phyloP scores from a whole-genome alignment of 768 basidiomycete genomes.

The Rhodosporidiobolus odoratus region DNA sequence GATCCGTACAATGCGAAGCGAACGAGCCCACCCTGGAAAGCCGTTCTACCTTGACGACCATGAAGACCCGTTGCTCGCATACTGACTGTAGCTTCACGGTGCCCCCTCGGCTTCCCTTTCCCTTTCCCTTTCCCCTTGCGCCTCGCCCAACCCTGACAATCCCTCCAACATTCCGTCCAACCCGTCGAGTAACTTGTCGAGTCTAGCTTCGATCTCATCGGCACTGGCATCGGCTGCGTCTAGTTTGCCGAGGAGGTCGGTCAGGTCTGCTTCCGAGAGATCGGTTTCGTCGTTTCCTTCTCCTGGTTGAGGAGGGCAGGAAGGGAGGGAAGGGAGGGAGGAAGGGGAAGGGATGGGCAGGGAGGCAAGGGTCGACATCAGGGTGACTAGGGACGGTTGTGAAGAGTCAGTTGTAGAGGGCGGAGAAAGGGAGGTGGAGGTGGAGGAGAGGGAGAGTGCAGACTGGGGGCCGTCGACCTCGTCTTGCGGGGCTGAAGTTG shows the following conservation, averaged over 20 bases:
- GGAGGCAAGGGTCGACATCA: not conserved
- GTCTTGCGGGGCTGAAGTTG: not conserved
- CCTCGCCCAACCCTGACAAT: no score
- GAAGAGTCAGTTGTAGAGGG: not conserved
- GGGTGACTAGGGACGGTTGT: not conserved
- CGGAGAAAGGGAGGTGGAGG: not conserved
- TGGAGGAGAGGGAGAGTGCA: not conserved
- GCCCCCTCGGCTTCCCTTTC: no score
- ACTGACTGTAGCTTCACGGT: no score
- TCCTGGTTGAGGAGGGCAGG: not conserved
- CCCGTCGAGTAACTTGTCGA: not conserved
- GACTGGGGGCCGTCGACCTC: not conserved
- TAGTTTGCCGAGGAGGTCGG: not conserved
- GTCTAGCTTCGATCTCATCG: not conserved
- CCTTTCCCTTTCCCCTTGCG: no score
- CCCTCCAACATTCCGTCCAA: slow-evolving; percentile 5
- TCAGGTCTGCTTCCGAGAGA: not conserved
- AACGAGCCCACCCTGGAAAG: no score
- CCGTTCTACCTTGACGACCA: no score
- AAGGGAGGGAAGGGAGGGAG: not conserved
- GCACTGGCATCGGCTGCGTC: not conserved
- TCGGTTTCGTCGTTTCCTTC: not conserved
- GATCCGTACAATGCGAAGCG: no score
- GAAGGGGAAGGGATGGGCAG: not conserved
- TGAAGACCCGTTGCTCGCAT: no score